These are phyloP conservation scores for Ramaria sp. DNA, from an alignment of 768 basidiomycete genomes.

Conservation along the genomic window DNA sequence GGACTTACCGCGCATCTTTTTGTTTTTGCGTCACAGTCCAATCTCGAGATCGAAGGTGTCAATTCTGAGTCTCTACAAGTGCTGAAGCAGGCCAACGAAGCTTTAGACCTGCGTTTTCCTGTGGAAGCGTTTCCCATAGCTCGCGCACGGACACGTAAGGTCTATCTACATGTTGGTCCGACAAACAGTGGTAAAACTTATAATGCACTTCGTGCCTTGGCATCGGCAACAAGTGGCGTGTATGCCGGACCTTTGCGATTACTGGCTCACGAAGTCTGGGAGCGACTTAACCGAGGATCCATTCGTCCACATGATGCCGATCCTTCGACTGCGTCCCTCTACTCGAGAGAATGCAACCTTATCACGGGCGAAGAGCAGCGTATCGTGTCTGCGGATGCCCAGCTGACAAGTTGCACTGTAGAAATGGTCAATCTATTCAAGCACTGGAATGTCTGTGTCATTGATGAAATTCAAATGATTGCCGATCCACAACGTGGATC, in stretches of 20 bases:
- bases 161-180: slow-evolving; percentile 95
- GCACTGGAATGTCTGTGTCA: slow-evolving; percentile 68
- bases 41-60: not conserved
- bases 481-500: slow-evolving; percentile 66
- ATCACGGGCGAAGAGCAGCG: slow-evolving; percentile 86
- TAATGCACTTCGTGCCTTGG: slow-evolving; percentile 81
- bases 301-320: slow-evolving; percentile 66
- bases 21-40: not conserved
- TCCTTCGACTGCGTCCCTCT: slow-evolving; percentile 27
- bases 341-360: slow-evolving; percentile 66
- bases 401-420: slow-evolving; percentile 75
- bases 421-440: slow-evolving; percentile 63
- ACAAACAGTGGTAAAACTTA: slow-evolving; percentile 98
- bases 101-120: slow-evolving; percentile 12
- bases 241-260: slow-evolving; percentile 90
- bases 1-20: not conserved
- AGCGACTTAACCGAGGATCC: slow-evolving; percentile 80
- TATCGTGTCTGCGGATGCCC: slow-evolving; percentile 45
- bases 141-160: slow-evolving; percentile 53
- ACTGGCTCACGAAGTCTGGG: slow-evolving; percentile 92
- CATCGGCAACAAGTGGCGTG: slow-evolving; percentile 58
- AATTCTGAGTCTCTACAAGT: not conserved
- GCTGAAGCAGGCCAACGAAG: not conserved
- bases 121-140: slow-evolving; percentile 25
- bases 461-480: slow-evolving; percentile 98